Percentiles rank a stretch among this genome's conserved stretches.
Evolutionary conservation across 2,329 filamentous ascomycete genomes (phyloP).

Genomic region (Lizonia empirigonia): DNA sequence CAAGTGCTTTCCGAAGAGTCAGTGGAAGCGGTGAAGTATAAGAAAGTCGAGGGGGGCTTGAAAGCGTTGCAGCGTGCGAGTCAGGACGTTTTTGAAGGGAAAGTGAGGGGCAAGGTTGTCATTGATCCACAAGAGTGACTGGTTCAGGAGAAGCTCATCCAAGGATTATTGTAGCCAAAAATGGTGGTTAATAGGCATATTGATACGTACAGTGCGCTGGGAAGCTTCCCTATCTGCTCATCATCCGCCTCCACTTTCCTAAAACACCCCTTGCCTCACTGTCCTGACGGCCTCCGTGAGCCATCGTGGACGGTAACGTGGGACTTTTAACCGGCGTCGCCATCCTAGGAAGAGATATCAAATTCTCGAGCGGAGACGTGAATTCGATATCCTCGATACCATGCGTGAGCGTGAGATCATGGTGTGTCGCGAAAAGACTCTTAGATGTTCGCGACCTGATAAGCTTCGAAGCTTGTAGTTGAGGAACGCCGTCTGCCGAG

Average conservation of each 20-base stretch:
- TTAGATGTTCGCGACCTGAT: not conserved
- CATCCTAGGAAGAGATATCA: not conserved
- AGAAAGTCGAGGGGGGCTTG: not conserved
- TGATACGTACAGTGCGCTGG: not conserved
- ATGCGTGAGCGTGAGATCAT: not conserved
- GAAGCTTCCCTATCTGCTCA: not conserved
- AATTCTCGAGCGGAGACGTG: not conserved
- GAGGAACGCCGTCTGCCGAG: not conserved
- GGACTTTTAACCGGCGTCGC: not conserved
- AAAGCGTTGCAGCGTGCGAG: not conserved
- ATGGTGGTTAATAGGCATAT: not conserved
- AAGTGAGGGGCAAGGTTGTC: not conserved
- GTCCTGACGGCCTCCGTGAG: not conserved
- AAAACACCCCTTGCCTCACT: not conserved
- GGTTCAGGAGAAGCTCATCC: too few relatives aligned
- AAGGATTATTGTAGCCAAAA: too few relatives aligned
- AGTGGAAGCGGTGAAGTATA: not conserved
- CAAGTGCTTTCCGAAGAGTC: not conserved
- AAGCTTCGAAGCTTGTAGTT: not conserved
- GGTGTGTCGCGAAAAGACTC: not conserved
- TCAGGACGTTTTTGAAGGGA: not conserved
- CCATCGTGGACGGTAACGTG: not conserved
- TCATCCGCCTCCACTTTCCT: not conserved
- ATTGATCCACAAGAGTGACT: not conserved
- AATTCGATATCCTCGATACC: slow-evolving; percentile 8